Evolutionary conservation across 1,284 basidiomycete genomes (phyloP), one percentile per base, ranked within the genome.

Genomic region (Naganishia cerealis): DNA sequence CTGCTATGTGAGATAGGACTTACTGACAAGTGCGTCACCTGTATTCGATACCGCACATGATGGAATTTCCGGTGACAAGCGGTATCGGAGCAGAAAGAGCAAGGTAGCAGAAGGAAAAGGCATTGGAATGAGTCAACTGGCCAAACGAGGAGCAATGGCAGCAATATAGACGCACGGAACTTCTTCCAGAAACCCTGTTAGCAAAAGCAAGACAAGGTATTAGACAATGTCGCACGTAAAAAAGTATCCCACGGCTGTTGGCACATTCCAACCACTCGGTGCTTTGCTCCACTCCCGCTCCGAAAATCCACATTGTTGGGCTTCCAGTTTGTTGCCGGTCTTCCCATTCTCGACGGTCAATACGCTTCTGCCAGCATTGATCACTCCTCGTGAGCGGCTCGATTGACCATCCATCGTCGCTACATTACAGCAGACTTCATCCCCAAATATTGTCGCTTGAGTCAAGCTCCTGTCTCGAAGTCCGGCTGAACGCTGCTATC

Each of bases 181-280:
- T 89, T 92, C 86, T 94, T 94, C 92, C 92, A 94, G 79, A 94
- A 93, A 1, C 92, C 80, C 78, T 80, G 68, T 10, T 16, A 39
- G 33, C 26, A 21, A 40, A 39, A 65, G 24, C 4, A 36, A 24
- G 71, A 74, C 40, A 74, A 70, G 63, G 62, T 16, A 29, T 50
- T 10, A 13, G 58, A 24, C 21, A 8, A 26, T 3, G 33, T n/a
- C 61, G 16, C 48, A 24, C 3, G 15, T n/a, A 8, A 15, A 46
- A 15, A 46, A n/a, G 52, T 52, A 21, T 33, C 29, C 29, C 6
- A 33, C 29, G 29, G 36, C 24, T n/a, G 12, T 24, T 24, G 43
- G n/a, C 39, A n/a, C 40, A 46, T 46, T 46, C 43, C 43, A 46
- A 46, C 7, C 43, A 46, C 16, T 15, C 43, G 43, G 13, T 18